phyloP scores from a whole-genome alignment of 2,329 filamentous ascomycete species.

The Colletotrichum salicis region DNA sequence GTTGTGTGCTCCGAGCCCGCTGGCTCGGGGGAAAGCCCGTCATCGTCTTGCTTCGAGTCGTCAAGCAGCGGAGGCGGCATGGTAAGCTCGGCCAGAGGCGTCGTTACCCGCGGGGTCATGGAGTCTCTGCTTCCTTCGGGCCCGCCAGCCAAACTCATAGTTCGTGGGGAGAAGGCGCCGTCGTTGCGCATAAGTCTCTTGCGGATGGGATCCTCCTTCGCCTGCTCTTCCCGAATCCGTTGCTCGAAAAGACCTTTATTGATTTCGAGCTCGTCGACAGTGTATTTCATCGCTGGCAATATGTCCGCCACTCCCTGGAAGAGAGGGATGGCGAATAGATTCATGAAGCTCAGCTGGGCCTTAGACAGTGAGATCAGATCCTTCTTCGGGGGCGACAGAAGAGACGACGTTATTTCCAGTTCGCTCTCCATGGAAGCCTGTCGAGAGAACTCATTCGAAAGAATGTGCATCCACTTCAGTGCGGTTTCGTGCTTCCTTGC shows the following conservation, averaged over 20 bases:
- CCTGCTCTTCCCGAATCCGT: constrained; percentile 72
- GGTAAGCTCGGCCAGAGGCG: constrained; percentile 28
- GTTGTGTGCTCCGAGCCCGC: constrained; percentile 44
- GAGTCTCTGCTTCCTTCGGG: constrained; percentile 23
- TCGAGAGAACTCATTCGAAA: constrained; percentile 95
- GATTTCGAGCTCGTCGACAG: constrained; percentile 80
- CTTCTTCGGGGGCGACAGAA: constrained; percentile 86
- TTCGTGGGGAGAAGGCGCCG: constrained; percentile 56
- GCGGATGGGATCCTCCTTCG: constrained; percentile 55
- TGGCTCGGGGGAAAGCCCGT: constrained; percentile 41
- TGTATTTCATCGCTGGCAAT: constrained; percentile 85
- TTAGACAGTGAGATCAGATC: constrained; percentile 85
- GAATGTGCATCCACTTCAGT: constrained; percentile 87
- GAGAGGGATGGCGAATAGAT: constrained; percentile 90
- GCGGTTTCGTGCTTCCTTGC: constrained; percentile 86
- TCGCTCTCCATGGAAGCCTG: constrained; percentile 93
- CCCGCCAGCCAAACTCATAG: constrained; percentile 52
- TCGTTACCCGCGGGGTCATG: constrained; percentile 29
- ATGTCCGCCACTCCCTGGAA: constrained; percentile 90
- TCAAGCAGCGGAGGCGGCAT: constrained; percentile 37
- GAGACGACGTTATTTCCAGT: constrained; percentile 85
- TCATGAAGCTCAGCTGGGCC: constrained; percentile 96
- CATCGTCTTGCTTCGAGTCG: constrained; percentile 39
- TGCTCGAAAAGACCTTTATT: constrained; percentile 82
- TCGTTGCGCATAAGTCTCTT: constrained; percentile 49